Evolutionary conservation across 805 yeast species (phyloP), one percentile per base, ranked within the genome.

Genomic region (Barnettozyma sucrosica): DNA sequence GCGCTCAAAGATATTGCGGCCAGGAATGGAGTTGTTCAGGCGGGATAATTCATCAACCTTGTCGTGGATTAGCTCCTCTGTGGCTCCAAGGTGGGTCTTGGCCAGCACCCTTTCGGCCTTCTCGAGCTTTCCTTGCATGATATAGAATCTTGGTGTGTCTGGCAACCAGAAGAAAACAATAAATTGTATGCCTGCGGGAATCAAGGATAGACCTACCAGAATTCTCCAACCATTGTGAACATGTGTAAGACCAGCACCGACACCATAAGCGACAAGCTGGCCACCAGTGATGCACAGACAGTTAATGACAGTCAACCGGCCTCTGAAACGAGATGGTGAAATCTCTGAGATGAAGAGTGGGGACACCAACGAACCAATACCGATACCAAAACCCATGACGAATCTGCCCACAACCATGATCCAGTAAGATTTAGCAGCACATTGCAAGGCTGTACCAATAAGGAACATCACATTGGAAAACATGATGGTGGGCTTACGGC

Each of bases 341-440:
- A 90, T 77, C 66, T 92, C 99, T 47, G 89, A 75, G 52, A 92
- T 85, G 74, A 89, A 90, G 48, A 92, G 72, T 1, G 99, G 99
- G n/a, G 98, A 89, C 47, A 89, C 84, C 46, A 92, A 71, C 3
- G 97, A 89, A 1, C 97, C 98, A 47, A 87, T 77, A 56, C 99
- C 99, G 24, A 92, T 97, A 57, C 97, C 98, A 66, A 87, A 86
- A 16, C 99, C 99, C 84, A 93, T 86, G 42, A 92, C 72, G 55
- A 93, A 83, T 64, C 98, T 77, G 39, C 98, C 99, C 13, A 70
- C 81, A 53, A 88, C 83, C 98, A 92, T 92, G 40, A 85, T 81
- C 95, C 97, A 88, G 50, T 89, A 83, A 4, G 82, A 71, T 46
- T 79, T 77, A 8, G 97, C 80, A 26, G 83, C 86, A 49, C 93